These are phyloP conservation scores for Carallia brachiata DNA, from an alignment of 345 rosid species.

Conservation along the genomic window DNA sequence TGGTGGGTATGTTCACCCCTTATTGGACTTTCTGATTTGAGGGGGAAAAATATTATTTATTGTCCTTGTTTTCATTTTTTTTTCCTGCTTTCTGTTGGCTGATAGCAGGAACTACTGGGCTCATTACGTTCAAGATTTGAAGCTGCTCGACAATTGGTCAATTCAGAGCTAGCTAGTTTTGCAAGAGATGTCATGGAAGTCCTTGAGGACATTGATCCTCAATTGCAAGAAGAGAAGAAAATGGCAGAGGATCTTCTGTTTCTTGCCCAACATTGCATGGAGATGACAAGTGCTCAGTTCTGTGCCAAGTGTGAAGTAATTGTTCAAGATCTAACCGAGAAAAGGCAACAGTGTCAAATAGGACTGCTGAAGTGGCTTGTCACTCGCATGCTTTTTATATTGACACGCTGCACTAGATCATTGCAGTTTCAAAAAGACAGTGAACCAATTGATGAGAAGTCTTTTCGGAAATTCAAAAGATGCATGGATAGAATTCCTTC, in stretches of 20 bases:
- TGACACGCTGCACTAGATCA: slow-evolving; percentile 78
- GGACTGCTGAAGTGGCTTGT: slow-evolving; percentile 67
- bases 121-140: slow-evolving; percentile 69
- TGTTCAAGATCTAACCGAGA: slow-evolving; percentile 66
- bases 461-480: slow-evolving; percentile 61
- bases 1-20: neutral
- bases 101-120: slow-evolving; percentile 60
- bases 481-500: slow-evolving; percentile 78
- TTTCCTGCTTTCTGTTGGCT: neutral
- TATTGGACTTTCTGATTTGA: slow-evolving; percentile 4
- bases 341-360: slow-evolving; percentile 63
- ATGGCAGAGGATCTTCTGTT: slow-evolving; percentile 57
- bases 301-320: slow-evolving; percentile 61
- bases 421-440: slow-evolving; percentile 70
- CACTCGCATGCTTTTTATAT: slow-evolving; percentile 70
- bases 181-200: slow-evolving; percentile 51
- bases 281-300: slow-evolving; percentile 59
- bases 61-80: neutral
- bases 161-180: slow-evolving; percentile 57
- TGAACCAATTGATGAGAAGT: slow-evolving; percentile 60
- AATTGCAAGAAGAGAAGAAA: slow-evolving; percentile 47
- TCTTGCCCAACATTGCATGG: slow-evolving; percentile 54
- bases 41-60: neutral
- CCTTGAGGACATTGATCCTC: slow-evolving; percentile 49
- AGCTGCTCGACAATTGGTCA: slow-evolving; percentile 64